Conservation (phyloP, 1,284 basidiomycete species). For the Rhodotorula sp. region DNA sequence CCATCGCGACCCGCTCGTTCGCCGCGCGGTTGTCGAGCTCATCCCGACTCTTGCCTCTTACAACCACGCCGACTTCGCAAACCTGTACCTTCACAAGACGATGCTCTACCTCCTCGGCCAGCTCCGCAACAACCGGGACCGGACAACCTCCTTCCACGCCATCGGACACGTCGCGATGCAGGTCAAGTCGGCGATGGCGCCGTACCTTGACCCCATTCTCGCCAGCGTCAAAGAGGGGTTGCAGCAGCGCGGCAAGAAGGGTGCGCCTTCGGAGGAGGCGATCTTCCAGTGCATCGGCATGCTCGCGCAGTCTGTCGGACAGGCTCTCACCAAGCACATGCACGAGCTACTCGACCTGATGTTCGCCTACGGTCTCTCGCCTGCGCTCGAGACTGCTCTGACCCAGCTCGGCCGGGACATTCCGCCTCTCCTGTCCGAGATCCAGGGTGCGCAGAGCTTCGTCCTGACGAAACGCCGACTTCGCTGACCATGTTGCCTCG, state of each 20-base stretch:
- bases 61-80: conserved; percentile 84
- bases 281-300: conserved; percentile 98
- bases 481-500: conserved; percentile 13
- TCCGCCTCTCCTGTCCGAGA: conserved; percentile 82
- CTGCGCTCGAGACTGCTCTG: conserved; percentile 81
- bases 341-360: conserved; percentile 97
- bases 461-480: no score
- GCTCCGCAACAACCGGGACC: conserved; percentile 82
- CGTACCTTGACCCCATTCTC: conserved; percentile 91
- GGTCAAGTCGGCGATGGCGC: conserved; percentile 91
- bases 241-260: conserved; percentile 79
- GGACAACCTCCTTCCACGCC: conserved; percentile 90
- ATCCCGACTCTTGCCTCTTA: conserved; percentile 93
- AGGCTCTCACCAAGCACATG: conserved; percentile 89
- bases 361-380: conserved; percentile 91
- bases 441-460: conserved; percentile 65
- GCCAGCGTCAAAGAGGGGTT: conserved; percentile 83
- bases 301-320: conserved; percentile 91
- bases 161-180: conserved; percentile 93
- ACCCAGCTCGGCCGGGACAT: conserved; percentile 84
- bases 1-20: conserved; percentile 80
- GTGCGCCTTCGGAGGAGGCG: conserved; percentile 86
- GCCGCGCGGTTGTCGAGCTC: conserved; percentile 88
- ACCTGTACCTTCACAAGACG: conserved; percentile 81
- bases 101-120: conserved; percentile 88